Conservation (phyloP, 441 rosid genomes). For the Populus hybrid region DNA sequence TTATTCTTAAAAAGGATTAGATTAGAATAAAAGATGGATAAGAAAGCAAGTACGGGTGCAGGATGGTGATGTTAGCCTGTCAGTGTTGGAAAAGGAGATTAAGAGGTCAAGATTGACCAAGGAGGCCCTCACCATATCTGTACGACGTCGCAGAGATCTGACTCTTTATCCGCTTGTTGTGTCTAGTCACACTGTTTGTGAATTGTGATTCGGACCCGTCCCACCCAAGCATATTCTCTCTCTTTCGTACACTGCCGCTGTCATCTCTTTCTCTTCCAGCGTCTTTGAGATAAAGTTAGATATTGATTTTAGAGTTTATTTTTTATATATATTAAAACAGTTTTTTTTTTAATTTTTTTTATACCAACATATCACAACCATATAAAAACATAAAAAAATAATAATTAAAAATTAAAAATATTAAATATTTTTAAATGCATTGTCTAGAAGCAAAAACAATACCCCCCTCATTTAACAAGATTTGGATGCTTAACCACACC, state of each 20-base stretch:
- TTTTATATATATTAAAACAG: no score
- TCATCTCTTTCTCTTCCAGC: neutral
- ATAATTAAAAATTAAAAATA: no score
- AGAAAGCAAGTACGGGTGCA: neutral
- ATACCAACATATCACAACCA: no score
- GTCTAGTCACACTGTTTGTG: neutral
- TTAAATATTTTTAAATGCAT: no score
- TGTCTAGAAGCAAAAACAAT: slow-evolving; percentile 30
- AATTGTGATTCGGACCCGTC: neutral
- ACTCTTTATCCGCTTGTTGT: neutral
- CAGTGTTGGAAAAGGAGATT: neutral
- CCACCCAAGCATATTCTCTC: neutral
- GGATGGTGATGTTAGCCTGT: neutral
- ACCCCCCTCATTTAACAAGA: slow-evolving; percentile 88
- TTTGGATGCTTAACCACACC: slow-evolving; percentile 94
- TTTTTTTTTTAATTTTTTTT: no score
- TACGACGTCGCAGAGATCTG: neutral
- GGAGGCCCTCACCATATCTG: neutral
- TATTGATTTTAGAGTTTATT: no score
- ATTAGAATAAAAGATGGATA: neutral
- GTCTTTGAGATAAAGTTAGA: no score
- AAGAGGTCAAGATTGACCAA: no score
- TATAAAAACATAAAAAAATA: no score
- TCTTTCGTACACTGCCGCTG: neutral
- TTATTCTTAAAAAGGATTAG: no score